Conservation (phyloP, 2,329 filamentous ascomycete genomes). For the Diaporthe nobilis region DNA sequence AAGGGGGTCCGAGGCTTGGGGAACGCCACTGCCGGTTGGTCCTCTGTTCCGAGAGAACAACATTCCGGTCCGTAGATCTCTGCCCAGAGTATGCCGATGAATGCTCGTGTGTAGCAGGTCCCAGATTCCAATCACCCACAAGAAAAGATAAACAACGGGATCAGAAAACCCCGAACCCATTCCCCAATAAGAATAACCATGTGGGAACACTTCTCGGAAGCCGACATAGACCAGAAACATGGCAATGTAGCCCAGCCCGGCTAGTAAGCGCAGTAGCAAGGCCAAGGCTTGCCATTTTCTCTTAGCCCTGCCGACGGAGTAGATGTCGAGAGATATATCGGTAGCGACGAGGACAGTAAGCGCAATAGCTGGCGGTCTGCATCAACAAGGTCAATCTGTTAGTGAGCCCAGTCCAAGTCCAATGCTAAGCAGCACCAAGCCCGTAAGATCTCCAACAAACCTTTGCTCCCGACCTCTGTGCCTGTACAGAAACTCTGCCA, state of each 20-base stretch:
- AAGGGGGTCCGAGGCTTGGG: neutral
- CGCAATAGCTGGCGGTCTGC: slow-evolving; percentile 49
- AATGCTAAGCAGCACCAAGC: neutral
- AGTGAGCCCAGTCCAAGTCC: neutral
- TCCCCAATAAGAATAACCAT: slow-evolving; percentile 55
- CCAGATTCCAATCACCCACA: slow-evolving; percentile 52
- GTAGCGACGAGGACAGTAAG: slow-evolving; percentile 50
- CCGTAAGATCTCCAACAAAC: slow-evolving; percentile 32
- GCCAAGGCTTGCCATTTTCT: slow-evolving; percentile 51
- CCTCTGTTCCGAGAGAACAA: neutral
- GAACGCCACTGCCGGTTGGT: neutral
- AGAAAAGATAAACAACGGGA: slow-evolving; percentile 53
- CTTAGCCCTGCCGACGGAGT: slow-evolving; percentile 51
- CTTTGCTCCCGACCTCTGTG: slow-evolving; percentile 27
- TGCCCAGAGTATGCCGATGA: slow-evolving; percentile 31
- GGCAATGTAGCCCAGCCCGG: slow-evolving; percentile 53
- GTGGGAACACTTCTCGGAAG: slow-evolving; percentile 54
- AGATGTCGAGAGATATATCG: slow-evolving; percentile 55
- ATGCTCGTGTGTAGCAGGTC: slow-evolving; percentile 34
- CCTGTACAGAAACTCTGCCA: slow-evolving; percentile 37
- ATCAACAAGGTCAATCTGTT: neutral
- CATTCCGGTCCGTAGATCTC: neutral
- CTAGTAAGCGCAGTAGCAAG: slow-evolving; percentile 50
- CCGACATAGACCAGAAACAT: slow-evolving; percentile 54
- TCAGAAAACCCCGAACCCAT: slow-evolving; percentile 49